These are phyloP conservation scores for Santalum album DNA, from an alignment of 164 flowering plant species.

Conservation along the genomic window DNA sequence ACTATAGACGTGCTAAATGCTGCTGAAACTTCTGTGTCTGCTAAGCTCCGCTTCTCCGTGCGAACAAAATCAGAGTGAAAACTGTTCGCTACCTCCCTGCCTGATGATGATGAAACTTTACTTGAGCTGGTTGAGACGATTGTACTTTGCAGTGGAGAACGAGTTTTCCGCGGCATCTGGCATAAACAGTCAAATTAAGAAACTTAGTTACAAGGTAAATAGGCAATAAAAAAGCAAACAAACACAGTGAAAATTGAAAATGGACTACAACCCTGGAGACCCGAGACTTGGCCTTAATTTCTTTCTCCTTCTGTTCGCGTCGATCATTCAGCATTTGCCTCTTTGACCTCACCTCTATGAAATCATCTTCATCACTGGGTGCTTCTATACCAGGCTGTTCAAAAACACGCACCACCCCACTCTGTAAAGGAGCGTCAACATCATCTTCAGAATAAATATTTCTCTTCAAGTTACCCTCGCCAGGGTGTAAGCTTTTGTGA, in stretches of 20 bases:
- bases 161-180: conserved; percentile 56
- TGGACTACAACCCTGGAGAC: conserved; percentile 43
- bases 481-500: conserved; percentile 24
- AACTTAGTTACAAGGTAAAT: neutral
- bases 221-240: conserved; percentile 1
- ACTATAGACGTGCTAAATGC: conserved; percentile 24
- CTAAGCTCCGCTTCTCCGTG: conserved; percentile 25
- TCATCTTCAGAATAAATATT: conserved; percentile 46
- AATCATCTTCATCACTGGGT: conserved; percentile 97
- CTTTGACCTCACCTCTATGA: conserved; percentile 95
- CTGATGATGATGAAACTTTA: conserved; percentile 24
- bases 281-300: conserved; percentile 70
- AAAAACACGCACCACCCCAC: conserved; percentile 85
- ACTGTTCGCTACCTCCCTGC: conserved; percentile 28
- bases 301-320: conserved; percentile 92
- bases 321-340: conserved; percentile 94
- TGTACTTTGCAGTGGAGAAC: conserved; percentile 30
- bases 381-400: conserved; percentile 94
- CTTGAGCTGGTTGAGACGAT: conserved; percentile 22
- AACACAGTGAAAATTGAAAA: neutral
- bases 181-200: conserved; percentile 8
- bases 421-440: conserved; percentile 78
- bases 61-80: conserved; percentile 26
- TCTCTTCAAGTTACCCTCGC: conserved; percentile 39
- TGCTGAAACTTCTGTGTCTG: conserved; percentile 33